Evolutionary conservation across 2,329 filamentous ascomycete genomes (phyloP).

Genomic region (Pyricularia grisea): DNA sequence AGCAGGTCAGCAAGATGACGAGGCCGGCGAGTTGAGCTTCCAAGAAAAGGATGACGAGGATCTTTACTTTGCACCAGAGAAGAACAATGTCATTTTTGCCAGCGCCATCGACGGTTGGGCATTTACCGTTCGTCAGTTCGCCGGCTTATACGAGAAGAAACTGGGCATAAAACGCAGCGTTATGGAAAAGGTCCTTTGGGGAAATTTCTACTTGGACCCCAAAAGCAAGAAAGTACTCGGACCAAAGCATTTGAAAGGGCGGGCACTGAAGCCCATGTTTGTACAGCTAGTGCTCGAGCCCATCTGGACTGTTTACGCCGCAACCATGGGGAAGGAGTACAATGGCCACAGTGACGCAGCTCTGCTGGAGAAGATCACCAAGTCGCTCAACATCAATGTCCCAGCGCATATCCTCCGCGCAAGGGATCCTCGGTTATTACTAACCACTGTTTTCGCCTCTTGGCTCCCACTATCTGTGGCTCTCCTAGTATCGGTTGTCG

Average conservation of each 20-base stretch:
- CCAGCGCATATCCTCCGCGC: constrained; percentile 78
- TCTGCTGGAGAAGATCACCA: constrained; percentile 88
- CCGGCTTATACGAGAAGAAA: constrained; percentile 89
- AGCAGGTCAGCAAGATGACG: constrained; percentile 39
- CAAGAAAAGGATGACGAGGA: constrained; percentile 93
- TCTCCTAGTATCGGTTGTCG: constrained; percentile 84
- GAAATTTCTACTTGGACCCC: constrained; percentile 90
- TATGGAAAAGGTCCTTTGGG: constrained; percentile 93
- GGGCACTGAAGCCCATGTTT: constrained; percentile 91
- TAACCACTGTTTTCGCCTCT: constrained; percentile 76
- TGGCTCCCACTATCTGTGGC: constrained; percentile 94
- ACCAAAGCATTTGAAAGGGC: constrained; percentile 85
- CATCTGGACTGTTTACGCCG: constrained; percentile 92
- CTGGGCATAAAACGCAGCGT: constrained; percentile 82
- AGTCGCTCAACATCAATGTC: constrained; percentile 76
- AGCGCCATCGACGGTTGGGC: constrained; percentile 99
- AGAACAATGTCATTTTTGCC: constrained; percentile 98
- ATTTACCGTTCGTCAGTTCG: constrained; percentile 92
- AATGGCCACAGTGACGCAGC: constrained; percentile 74
- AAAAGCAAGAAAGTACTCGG: constrained; percentile 92
- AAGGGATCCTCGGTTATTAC: constrained; percentile 70
- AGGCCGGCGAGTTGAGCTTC: constrained; percentile 55
- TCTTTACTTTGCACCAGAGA: constrained; percentile 95
- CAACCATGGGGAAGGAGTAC: constrained; percentile 66
- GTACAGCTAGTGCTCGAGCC: constrained; percentile 93